These are phyloP conservation scores for Asterella californica DNA, from an alignment of 225 moss, liverwort and hornwort species.

Conservation along the genomic window DNA sequence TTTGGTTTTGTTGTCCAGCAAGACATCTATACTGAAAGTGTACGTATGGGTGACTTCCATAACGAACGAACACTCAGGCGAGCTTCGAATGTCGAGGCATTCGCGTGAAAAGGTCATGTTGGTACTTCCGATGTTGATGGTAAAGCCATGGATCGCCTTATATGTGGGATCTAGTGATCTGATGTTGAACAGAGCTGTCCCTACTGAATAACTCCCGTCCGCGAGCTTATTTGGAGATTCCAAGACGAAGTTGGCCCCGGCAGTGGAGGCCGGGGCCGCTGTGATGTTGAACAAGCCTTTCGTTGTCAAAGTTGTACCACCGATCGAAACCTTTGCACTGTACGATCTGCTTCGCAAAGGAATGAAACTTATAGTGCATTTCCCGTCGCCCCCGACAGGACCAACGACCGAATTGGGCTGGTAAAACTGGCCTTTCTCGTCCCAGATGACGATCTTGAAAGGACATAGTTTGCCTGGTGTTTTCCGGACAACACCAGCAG, in stretches of 20 bases:
- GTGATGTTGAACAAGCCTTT: constrained; percentile 19
- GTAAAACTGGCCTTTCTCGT: constrained; percentile 1
- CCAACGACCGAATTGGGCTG: background rate
- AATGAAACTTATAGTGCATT: constrained; percentile 18
- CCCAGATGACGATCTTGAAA: constrained; percentile 21
- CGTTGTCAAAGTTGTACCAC: background rate
- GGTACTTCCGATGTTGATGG: constrained; percentile 3
- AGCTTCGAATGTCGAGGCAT: constrained; percentile 5
- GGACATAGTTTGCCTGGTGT: constrained; percentile 11
- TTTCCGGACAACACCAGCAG: background rate
- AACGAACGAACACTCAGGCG: constrained; percentile 16
- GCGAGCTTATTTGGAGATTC: constrained; percentile 14
- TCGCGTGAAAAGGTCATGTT: background rate
- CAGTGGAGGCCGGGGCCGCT: constrained; percentile 1
- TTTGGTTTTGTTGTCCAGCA: constrained; percentile 18
- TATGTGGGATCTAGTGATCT: background rate
- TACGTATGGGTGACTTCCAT: constrained; percentile 15
- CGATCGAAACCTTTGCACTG: constrained; percentile 6
- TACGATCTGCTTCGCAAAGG: constrained; percentile 14
- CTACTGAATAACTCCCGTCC: constrained; percentile 11
- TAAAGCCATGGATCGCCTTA: constrained; percentile 19
- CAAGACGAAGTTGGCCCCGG: background rate
- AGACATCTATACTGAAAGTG: background rate
- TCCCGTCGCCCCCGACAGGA: constrained; percentile 12
- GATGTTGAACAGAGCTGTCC: constrained; percentile 2